Base-by-base conservation (phyloP, 1,284 basidiomycete species). In the Porodaedalea pini region DNA sequence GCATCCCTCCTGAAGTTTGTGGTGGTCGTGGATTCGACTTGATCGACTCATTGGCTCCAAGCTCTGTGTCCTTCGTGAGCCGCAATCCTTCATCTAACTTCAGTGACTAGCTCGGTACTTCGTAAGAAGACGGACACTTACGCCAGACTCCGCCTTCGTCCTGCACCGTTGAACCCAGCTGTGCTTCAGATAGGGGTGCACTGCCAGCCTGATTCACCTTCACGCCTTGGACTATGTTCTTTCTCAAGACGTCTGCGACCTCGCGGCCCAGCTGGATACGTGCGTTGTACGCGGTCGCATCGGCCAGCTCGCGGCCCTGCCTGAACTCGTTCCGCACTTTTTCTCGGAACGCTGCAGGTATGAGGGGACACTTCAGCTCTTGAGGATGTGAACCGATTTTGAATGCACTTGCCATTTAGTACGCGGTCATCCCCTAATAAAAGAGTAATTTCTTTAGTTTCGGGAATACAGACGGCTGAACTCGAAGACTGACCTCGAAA, bases 31-130 rank as follows among this genome's bases (percentile, higher is more conserved):
- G 72, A 25, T 79, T 76, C 49, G 70, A 75, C 69, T 87, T 90
- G 62, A 91, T 79, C 2, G 80, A 75, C 1, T 85, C 80, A 63
- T 92, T 92, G 45, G 81, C 79, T 5, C 89, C 89, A 2, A 92
- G 72, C 65, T 92, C 89, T 0, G 86, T 90, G 54, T 90, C 74
- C 41, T 82, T 71, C 2, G 81, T 88, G 44, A 91, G 73, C 47
- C 78, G 77, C 41, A 92, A 65, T 58, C 75, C 89, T 90, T 60
- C 2, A 40, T 43, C 21, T 39, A 7, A 19, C 10, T 43, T n/a
- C 39, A 23, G 13, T 3, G 21, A 17, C 4, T 23, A 27, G 5
- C 7, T 34, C 32, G 13, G 21, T 3, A 25, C 15, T 4, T 13
- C 2, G 15, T 31, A 43, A 59, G 23, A 21, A n/a, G 41, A 55